phyloP scores from a whole-genome alignment of 108 stramenopile genomes.

The Fragilariopsis cylindrus region DNA sequence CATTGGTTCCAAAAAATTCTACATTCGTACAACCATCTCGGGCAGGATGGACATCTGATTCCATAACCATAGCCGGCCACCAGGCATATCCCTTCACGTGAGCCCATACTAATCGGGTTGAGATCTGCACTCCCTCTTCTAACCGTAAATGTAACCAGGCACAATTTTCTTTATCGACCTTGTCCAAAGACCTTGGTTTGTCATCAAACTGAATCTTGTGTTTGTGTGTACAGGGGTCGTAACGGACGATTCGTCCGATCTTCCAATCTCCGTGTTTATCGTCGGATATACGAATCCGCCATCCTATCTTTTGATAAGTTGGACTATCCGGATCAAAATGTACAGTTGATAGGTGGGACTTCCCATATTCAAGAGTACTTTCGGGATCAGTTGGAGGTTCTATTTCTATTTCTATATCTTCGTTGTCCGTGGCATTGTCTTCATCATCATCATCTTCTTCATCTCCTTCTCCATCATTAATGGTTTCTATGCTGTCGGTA shows the following conservation, averaged over 20 bases:
- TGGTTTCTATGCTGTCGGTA: neutral
- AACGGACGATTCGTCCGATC: conserved; percentile 58
- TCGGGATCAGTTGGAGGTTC: conserved; percentile 50
- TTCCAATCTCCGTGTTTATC: conserved; percentile 45
- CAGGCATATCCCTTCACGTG: conserved; percentile 76
- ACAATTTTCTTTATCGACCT: conserved; percentile 36
- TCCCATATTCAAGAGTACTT: conserved; percentile 32
- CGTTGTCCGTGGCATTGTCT: conserved; percentile 26
- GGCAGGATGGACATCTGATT: conserved; percentile 43
- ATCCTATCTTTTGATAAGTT: conserved; percentile 49
- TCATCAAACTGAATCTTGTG: conserved; percentile 54
- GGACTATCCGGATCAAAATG: conserved; percentile 60
- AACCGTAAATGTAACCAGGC: conserved; percentile 50
- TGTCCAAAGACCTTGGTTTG: conserved; percentile 23
- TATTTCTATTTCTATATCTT: conserved; percentile 31
- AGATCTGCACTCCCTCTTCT: conserved; percentile 51
- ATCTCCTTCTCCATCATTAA: conserved; percentile 16
- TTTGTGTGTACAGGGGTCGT: conserved; percentile 64
- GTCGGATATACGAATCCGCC: conserved; percentile 46
- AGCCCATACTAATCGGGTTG: conserved; percentile 62
- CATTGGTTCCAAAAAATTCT: conserved; percentile 58
- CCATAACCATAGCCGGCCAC: conserved; percentile 77
- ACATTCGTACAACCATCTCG: conserved; percentile 52
- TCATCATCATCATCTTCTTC: conserved; percentile 14
- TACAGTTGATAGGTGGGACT: conserved; percentile 40